Percentiles rank a stretch among this genome's conserved stretches.
These are phyloP conservation scores for Eucommia ulmoides DNA, from an alignment of 257 asterid species.

Conservation along the genomic window DNA sequence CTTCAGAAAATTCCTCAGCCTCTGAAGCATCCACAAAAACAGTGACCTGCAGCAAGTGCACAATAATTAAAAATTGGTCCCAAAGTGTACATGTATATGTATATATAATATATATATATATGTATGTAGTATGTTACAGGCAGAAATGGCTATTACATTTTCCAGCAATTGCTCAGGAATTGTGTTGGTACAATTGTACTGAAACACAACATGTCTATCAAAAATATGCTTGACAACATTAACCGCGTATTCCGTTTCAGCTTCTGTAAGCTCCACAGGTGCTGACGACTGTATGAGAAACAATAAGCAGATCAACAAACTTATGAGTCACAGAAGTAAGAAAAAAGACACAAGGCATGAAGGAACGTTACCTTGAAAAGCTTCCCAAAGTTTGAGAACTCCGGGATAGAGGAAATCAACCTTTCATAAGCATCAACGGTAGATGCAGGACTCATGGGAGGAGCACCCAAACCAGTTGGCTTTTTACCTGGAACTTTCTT, in stretches of 20 bases:
- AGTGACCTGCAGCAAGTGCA: conserved; percentile 37
- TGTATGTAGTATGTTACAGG: too few species aligned
- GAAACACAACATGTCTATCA: conserved; percentile 81
- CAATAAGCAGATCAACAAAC: background rate
- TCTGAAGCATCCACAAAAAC: conserved; percentile 96
- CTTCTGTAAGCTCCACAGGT: conserved; percentile 98
- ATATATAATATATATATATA: too few species aligned
- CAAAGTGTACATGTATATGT: too few species aligned
- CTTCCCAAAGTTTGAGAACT: conserved; percentile 74
- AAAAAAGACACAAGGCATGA: too few species aligned
- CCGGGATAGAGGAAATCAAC: conserved; percentile 69
- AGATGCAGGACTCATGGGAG: conserved; percentile 61
- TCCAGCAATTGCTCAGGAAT: conserved; percentile 90
- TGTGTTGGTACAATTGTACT: conserved; percentile 95
- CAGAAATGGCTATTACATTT: conserved; percentile 41
- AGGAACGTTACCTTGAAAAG: conserved; percentile 94
- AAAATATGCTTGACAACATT: conserved; percentile 93
- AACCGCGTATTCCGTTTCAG: conserved; percentile 97
- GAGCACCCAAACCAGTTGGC: conserved; percentile 79
- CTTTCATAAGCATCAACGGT: conserved; percentile 73
- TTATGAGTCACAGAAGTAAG: background rate
- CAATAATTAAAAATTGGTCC: too few species aligned
- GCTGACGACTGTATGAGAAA: conserved; percentile 58
- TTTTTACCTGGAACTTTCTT: conserved; percentile 91
- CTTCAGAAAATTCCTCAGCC: conserved; percentile 90